These are phyloP conservation scores for Schwanniomyces yamadae DNA, from an alignment of 805 yeast genomes.

Conservation along the genomic window DNA sequence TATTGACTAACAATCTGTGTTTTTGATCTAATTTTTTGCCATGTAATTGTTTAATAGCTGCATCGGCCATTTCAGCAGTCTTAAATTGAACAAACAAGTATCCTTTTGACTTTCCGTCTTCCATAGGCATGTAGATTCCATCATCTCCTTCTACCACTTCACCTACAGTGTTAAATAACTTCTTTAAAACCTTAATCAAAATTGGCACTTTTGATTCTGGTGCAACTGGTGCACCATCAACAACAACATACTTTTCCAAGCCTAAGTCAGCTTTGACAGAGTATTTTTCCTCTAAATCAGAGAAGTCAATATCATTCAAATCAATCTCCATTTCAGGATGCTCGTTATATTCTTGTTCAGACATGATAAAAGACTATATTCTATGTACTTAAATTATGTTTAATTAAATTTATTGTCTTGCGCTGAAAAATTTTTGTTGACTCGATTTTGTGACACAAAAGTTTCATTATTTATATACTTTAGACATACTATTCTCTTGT, in stretches of 20 bases:
- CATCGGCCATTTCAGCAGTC: slow-evolving; percentile 62
- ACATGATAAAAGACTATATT: slow-evolving; percentile 12
- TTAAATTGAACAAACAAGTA: slow-evolving; percentile 81
- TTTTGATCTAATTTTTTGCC: slow-evolving; percentile 91
- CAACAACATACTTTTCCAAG: slow-evolving; percentile 75
- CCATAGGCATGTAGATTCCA: slow-evolving; percentile 81
- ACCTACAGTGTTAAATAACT: slow-evolving; percentile 77
- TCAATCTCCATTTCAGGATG: slow-evolving; percentile 40
- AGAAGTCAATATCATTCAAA: slow-evolving; percentile 64
- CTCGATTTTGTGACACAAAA: slow-evolving; percentile 7
- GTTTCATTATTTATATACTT: slow-evolving; percentile 1
- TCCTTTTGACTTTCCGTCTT: slow-evolving; percentile 80
- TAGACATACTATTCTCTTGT: slow-evolving; percentile 1
- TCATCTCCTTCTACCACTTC: slow-evolving; percentile 57
- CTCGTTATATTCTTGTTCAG: slow-evolving; percentile 23
- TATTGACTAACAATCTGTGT: slow-evolving; percentile 85
- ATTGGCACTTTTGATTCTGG: slow-evolving; percentile 86
- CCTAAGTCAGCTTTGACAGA: slow-evolving; percentile 55
- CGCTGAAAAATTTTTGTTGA: slow-evolving; percentile 17
- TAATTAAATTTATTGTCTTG: not conserved
- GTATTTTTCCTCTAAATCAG: slow-evolving; percentile 81
- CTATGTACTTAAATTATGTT: not conserved
- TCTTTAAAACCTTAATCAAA: slow-evolving; percentile 79
- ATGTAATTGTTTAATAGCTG: slow-evolving; percentile 77
- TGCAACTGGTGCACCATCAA: slow-evolving; percentile 95